phyloP scores from a whole-genome alignment of 345 rosid species.

The Citrus medica region DNA sequence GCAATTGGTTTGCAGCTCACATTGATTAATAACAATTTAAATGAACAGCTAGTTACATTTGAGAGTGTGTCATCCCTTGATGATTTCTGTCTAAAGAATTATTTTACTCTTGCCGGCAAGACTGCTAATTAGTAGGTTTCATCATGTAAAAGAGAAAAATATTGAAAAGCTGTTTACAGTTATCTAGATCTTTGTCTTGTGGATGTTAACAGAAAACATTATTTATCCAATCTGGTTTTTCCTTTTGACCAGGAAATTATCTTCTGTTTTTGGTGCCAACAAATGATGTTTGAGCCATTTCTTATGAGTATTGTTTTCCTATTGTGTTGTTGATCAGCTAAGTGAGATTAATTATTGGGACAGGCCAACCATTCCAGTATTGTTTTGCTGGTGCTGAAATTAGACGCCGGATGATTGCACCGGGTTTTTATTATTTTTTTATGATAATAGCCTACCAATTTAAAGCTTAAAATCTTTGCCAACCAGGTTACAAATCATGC shows the following conservation, averaged over 20 bases:
- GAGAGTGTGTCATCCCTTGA: background rate
- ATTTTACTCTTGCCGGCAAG: background rate
- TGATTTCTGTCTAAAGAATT: background rate
- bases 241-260: background rate
- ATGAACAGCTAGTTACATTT: background rate
- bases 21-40: too few species aligned
- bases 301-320: background rate
- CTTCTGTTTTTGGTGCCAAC: background rate
- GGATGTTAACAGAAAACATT: background rate
- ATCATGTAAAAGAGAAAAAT: background rate
- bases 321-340: background rate
- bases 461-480: background rate
- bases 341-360: slow-evolving; percentile 1
- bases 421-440: background rate
- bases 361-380: background rate
- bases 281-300: background rate
- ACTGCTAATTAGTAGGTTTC: background rate
- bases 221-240: background rate
- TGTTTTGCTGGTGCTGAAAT: background rate
- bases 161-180: background rate
- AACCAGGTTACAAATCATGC: slow-evolving; percentile 56
- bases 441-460: background rate
- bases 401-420: background rate
- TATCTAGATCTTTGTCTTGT: background rate
- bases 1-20: background rate